A percentile compares a stretch with the other conserved stretches of the same genome.
Evolutionary conservation across 768 basidiomycete genomes (phyloP).

Genomic region (Peribolospora baueri): DNA sequence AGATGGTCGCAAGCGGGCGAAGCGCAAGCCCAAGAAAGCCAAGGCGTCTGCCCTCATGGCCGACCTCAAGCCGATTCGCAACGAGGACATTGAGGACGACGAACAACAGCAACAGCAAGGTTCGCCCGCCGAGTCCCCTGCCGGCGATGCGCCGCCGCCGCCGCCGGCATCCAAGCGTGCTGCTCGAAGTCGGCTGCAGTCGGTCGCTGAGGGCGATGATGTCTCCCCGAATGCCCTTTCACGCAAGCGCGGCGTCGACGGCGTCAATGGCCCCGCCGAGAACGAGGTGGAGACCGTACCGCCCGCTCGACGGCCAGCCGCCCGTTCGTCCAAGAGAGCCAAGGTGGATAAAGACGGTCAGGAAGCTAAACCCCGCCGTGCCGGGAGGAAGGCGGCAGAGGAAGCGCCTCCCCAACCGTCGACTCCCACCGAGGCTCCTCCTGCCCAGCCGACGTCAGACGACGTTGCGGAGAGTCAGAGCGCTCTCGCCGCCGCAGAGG

Average conservation of each 20-base stretch:
- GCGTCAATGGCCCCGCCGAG: neutral
- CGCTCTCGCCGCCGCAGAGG: constrained; percentile 12
- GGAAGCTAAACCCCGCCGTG: neutral
- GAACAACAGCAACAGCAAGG: constrained; percentile 8
- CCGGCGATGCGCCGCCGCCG: constrained; percentile 3
- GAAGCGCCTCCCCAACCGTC: too few species aligned
- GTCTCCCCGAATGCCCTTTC: neutral
- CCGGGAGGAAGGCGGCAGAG: neutral
- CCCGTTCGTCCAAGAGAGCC: neutral
- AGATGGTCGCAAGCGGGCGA: constrained; percentile 28
- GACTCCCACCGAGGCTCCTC: neutral
- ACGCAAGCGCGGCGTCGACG: neutral
- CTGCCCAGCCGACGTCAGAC: neutral
- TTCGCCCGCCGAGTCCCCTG: neutral
- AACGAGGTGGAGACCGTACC: neutral
- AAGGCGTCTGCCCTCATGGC: constrained; percentile 58
- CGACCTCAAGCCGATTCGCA: constrained; percentile 30
- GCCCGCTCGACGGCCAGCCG: neutral
- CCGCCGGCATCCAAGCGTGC: neutral
- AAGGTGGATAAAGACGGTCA: too few species aligned
- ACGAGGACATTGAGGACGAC: constrained; percentile 5
- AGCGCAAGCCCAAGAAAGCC: constrained; percentile 28
- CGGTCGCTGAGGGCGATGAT: neutral
- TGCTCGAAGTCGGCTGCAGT: neutral
- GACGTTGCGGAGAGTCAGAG: constrained; percentile 6